phyloP scores from a whole-genome alignment of 2,329 filamentous ascomycete genomes.

The Fusarium sp. region DNA sequence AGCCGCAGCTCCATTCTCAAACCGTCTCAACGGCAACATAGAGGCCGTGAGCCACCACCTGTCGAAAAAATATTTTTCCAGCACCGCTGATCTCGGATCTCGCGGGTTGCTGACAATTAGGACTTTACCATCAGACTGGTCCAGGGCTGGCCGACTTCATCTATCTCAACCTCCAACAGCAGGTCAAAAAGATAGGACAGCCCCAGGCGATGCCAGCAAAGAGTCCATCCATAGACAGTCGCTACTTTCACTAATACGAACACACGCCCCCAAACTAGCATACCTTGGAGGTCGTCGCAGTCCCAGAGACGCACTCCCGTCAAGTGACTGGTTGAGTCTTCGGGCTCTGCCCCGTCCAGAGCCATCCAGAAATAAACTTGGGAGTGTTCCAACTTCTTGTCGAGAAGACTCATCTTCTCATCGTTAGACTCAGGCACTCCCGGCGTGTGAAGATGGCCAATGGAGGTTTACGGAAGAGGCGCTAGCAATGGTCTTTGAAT shows the following conservation, averaged over 20 bases:
- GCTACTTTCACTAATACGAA: neutral
- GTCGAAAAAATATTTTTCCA: slow-evolving; percentile 43
- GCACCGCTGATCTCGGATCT: slow-evolving; percentile 5
- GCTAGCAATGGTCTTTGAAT: too few species aligned
- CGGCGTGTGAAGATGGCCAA: neutral
- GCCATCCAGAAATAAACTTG: slow-evolving; percentile 45
- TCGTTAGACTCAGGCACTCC: neutral
- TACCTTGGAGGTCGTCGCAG: slow-evolving; percentile 5
- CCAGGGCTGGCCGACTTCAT: too few species aligned
- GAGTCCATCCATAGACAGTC: slow-evolving; percentile 43
- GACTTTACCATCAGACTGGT: too few species aligned
- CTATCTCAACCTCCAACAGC: too few species aligned
- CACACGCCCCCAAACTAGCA: slow-evolving; percentile 46
- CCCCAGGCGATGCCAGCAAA: slow-evolving; percentile 7
- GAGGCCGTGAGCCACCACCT: slow-evolving; percentile 41
- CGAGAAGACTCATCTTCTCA: neutral
- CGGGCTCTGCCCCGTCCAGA: slow-evolving; percentile 39
- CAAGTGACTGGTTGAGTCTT: neutral
- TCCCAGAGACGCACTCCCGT: slow-evolving; percentile 3
- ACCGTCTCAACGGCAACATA: slow-evolving; percentile 36
- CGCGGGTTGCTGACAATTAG: too few species aligned
- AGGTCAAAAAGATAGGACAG: too few species aligned
- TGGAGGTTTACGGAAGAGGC: too few species aligned
- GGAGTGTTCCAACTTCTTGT: slow-evolving; percentile 27
- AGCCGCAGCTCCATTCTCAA: slow-evolving; percentile 22